Evolutionary conservation across 805 yeast genomes (phyloP), one percentile per base, ranked within the genome.

Genomic region (Dipodascus geniculatus): DNA sequence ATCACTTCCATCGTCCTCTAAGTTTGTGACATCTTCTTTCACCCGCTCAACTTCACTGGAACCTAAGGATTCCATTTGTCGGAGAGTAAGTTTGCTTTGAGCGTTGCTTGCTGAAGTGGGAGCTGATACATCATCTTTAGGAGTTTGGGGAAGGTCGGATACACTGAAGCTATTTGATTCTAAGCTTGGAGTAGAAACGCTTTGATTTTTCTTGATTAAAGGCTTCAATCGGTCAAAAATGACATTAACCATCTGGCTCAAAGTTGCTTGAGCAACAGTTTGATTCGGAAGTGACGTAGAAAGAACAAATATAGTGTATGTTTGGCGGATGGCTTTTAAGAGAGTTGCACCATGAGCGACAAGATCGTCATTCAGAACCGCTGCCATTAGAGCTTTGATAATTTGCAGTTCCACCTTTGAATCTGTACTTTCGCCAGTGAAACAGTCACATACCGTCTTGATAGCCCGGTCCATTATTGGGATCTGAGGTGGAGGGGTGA

Each of bases 371-470:
- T 87, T 85, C 33, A 91, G 74, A 16, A 89, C 84, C 51, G 95
- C 91, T 57, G 93, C 88, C 65, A 91, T 83, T 51, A 95, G 73
- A 0, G 97, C 97, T 63, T 95, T 81, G 31, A 91, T 85, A 11
- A 93, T 91, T 70, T 95, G 99, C 54, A 93, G 71, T 71, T 95
- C 99, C 33, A 95, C 80, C 54, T 78, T 81, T 22, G 86, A 86
- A 65, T 90, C 95, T 0, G 98, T 88, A 1, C 89, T 88, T 67
- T 93, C 99, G 44, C 95, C 95, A 57, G 84, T 87, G 66, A 87
- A 91, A 59, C 95, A 85, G 23, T 83, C 81, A 22, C 93, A 80
- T 22, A 90, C 86, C 16, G 89, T 85, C 58, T 84, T 85, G 47
- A 91, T 85, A 0, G 95, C 88, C 22, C 85, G 85, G 65, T 87